Conservation (phyloP, 208 protist species). For the Wallacemonas collosoma region DNA sequence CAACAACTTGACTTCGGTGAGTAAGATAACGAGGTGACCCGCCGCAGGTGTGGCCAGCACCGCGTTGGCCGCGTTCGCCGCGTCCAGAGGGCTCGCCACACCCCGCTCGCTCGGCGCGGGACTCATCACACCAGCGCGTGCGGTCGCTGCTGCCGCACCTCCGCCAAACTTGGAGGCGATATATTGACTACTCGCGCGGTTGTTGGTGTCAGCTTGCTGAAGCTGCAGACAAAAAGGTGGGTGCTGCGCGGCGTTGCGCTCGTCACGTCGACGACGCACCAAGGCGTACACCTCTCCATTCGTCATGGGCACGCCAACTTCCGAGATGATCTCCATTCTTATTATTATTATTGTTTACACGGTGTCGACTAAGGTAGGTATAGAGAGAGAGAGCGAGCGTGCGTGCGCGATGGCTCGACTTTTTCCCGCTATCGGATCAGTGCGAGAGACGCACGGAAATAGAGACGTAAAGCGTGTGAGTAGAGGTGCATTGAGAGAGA, state of each 20-base stretch:
- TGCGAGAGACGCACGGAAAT: neutral
- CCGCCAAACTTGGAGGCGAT: slow-evolving; percentile 5
- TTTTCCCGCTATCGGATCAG: too few relatives aligned
- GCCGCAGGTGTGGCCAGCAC: slow-evolving; percentile 44
- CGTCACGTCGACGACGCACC: slow-evolving; percentile 76
- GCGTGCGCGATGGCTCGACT: too few relatives aligned
- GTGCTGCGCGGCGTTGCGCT: slow-evolving; percentile 61
- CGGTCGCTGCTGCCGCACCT: slow-evolving; percentile 7
- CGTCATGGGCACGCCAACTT: slow-evolving; percentile 70
- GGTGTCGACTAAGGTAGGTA: neutral
- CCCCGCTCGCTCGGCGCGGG: slow-evolving; percentile 12
- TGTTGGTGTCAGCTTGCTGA: slow-evolving; percentile 26
- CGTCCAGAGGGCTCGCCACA: neutral
- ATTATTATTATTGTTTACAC: neutral
- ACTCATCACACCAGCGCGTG: slow-evolving; percentile 14
- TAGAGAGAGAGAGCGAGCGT: too few relatives aligned
- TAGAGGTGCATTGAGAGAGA: neutral
- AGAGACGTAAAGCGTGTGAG: neutral
- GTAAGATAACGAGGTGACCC: slow-evolving; percentile 62
- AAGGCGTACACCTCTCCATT: slow-evolving; percentile 82
- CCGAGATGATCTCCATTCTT: slow-evolving; percentile 64
- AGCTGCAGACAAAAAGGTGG: slow-evolving; percentile 73
- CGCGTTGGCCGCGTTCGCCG: slow-evolving; percentile 21
- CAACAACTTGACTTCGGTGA: slow-evolving; percentile 73
- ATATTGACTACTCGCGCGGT: slow-evolving; percentile 20